Base-by-base conservation (phyloP, 1,139 yeast genomes). In the Taphrina populina region DNA sequence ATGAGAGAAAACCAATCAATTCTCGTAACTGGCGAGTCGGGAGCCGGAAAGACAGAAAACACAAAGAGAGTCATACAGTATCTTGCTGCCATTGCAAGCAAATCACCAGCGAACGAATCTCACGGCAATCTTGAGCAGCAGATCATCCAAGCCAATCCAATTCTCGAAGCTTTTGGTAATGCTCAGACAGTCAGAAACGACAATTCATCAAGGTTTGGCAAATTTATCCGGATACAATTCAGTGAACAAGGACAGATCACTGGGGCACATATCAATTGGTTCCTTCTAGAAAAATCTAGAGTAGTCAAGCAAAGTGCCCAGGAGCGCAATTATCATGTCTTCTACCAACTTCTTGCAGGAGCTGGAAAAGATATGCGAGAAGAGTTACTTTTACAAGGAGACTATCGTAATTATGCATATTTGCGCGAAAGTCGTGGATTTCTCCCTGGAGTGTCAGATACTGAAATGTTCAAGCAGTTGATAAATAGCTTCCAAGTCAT, bases 41-140 rank as follows among this genome's bases (percentile, higher is more conserved):
- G 98, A 60, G 98, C 98, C 0, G 98, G 98, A 58, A 92, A 92
- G 69, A 92, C 98, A 0, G 98, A 92, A 71, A 92, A 88, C 64
- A 92, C 98, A n/a, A 92, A 92, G 69, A 88, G 86, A 66, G 90
- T 92, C 59, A 85, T 94, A 62, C 97, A 90, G 69, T 92, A 88
- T 69, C 75, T 94, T 57, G 88, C 96, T 0, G 82, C 90, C 4
- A 82, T 88, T 36, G 81, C 92, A 0, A 66, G 76, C 2, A 61
- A 8, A 13, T 20, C 27, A 11, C 61, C 62, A 32, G 21, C 43
- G 4, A 27, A 19, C 10, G 43, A 37, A 27, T 37, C 43, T 11
- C 45, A 44, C 46, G 59, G 59, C 6, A 51, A 57, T 24, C 84
- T 92, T 63, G 97, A 94, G 68, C 78, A 80, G 62, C 90, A 87